Base-by-base conservation (phyloP, 352 stramenopile species). In the Phytophthora melonis region DNA sequence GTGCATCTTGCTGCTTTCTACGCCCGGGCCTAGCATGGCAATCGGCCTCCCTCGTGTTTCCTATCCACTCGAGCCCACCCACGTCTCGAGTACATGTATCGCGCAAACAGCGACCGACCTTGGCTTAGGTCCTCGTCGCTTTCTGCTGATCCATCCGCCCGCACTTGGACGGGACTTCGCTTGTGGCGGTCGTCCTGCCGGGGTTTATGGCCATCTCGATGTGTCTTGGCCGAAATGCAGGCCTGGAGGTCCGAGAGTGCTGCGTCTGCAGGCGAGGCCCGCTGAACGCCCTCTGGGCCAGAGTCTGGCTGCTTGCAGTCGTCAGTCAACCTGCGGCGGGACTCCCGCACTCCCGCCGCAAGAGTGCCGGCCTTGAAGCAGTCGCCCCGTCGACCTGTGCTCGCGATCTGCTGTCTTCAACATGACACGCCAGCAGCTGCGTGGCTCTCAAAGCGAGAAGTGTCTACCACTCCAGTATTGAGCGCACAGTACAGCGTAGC, bases 201-300 rank as follows among this genome's bases (percentile, higher is more conserved):
- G 8, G 55, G 70, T 70, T 78, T 78, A 74, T 47, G 57, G 54
- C 56, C 63, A 60, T 32, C 14, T 13, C 25, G 23, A 13, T 43
- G n/a, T 21, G 23, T 49, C 8, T 23, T 54, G 32, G 16, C 53
- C 32, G 13, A 45, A n/a, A 39, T 16, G 36, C 36, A 16, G 10
- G 45, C 14, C 8, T 45, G 41, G 14, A 23, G 43, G 18, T 63
- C 59, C 66, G 34, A 34, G 11, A 25, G 23, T 1, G 1, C 23
- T 25, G 23, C 23, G 23, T 25, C 23, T 25, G 23, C 23, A 25
- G 23, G 23, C 23, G 23, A 25, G 32, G 47, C 49, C 56, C 25
- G n/a, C 56, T 75, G 63, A 71, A 71, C 52, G 58, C 70, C 66
- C 66, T 25, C 23, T n/a, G n/a, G n/a, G n/a, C n/a, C n/a, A n/a